Base-by-base conservation (phyloP, 768 basidiomycete genomes). In the Psilocybe subaeruginosa region DNA sequence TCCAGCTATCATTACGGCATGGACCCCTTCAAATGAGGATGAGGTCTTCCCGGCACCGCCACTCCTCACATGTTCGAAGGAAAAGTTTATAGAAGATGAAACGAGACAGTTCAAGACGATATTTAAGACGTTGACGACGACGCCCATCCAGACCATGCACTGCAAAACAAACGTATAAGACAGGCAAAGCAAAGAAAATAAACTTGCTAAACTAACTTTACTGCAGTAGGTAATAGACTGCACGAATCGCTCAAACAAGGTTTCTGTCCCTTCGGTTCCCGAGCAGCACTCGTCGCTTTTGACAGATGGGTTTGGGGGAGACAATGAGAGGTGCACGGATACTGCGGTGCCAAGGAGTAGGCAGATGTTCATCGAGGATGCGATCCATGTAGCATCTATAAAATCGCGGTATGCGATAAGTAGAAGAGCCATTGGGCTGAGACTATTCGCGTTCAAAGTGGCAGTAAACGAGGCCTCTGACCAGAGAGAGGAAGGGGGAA, bases 241-340 rank as follows among this genome's bases (percentile, higher is more conserved):
- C 8, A 79, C 72, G 46, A 76, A 69, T 29, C 68, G 69, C 64
- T 78, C 77, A 54, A 78, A 78, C 11, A 77, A 61, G 3, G 74
- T 71, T 46, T 73, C 63, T 16, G 68, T 73, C 17, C 69, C 73
- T 57, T 65, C 59, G 14, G 66, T 67, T 39, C 66, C 68, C n/a
- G 66, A 69, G 54, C 71, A 73, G 47, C 73, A 70, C 64, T 77
- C 76, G 8, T 74, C 66, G 27, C 63, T 65, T 59, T 74, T 72
- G 16, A 76, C 73, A 0, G 78, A 75, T 19, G 75, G 76, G 49
- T 79, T 78, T 17, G 78, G 76, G 4, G 78, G 76, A 1, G 76
- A 77, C 12, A 78, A 66, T 1, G 77, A 78, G 31, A 74, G 49
- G 52, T 79, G 76, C 9, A 77, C 76, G 7, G 74, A 72, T 23